Base-by-base conservation (phyloP, 225 moss, liverwort and hornwort genomes). In the Climacium dendroides region DNA sequence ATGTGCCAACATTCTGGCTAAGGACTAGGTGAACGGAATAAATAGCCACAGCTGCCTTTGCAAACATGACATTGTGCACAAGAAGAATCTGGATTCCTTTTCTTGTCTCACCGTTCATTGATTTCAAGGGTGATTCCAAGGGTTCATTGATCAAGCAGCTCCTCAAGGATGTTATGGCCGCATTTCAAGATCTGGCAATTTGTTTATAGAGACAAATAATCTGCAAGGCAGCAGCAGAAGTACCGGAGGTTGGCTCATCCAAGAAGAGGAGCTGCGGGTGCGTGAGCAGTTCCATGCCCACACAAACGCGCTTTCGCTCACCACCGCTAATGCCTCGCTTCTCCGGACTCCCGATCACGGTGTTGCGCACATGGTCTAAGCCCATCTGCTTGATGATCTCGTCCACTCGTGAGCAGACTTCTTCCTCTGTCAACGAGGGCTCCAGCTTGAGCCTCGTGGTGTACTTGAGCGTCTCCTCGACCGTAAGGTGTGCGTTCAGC, bases 221-320 rank as follows among this genome's bases (percentile, higher is more conserved):
- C 54, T 58, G 76, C 76, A 81, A 62, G 32, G 12, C 37, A 29
- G 57, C 37, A 50, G 57, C 72, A 60, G 11, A 60, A 39, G 39
- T 86, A 96, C 97, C 97, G 95, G 97, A 97, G 60, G 97, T 97
- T 55, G 94, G 96, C 80, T 97, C 97, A 89, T 97, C 96, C 79
- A 97, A 88, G 84, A 97, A 96, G 85, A 97, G 92, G 32, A 97
- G 97, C 78, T 94, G 96, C 53, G 97, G 96, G 83, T 90, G 93
- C 47, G 97, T 97, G 83, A 96, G 93, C 74, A 97, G 92, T 89
- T 97, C 97, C 96, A 97, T 97, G 87, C 96, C 97, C 63, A 97
- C 95, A 52, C 94, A 92, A 75, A 97, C 97, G 74, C 97, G 91
- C 86, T 96, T 97, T 54, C 97, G 90, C 91, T 97, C 97, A 45